Evolutionary conservation across 495 filamentous ascomycete species (phyloP), one percentile per base, ranked within the genome.

Genomic region (Lasiosphaeria hispida): DNA sequence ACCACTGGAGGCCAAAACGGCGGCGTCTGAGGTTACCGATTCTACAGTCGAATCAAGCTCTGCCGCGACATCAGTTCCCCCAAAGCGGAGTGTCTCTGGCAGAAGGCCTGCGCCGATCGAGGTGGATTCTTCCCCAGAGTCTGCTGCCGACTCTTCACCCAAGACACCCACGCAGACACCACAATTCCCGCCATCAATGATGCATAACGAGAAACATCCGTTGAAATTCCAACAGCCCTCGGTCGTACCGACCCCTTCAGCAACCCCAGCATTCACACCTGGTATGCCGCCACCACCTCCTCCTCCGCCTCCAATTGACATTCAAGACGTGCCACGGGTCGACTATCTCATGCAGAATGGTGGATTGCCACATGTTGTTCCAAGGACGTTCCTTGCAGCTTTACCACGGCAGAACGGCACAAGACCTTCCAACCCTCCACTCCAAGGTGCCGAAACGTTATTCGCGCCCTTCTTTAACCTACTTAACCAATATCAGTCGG

Each of bases 331-430:
- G 0, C 92, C 92, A 1, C 80, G 87, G 43, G 91, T 97, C 15
- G 92, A 97, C 64, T 97, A 97, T 67, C 77, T 97, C 19, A 76
- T 97, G 58, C 88, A 90, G 55, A 83, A 96, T 71, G 92, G 92
- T 48, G 92, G 92, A 6, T 70, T 97, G 23, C 70, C 83, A 23
- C 76, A 83, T 18, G 75, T 80, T 15, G 81, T 92, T 1, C 83
- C 88, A 0, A 86, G 82, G 57, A 77, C 80, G 44, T 79, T 96
- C 14, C 81, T 96, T 41, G 65, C 80, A 39, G 77, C 76, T 13
- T 55, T 83, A 67, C 76, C 76, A 37, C 63, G 74, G 39, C 72
- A 79, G 71, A 76, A 77, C 62, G 69, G 80, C 63, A 63, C 75
- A 3, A 66, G 74, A 9, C 74, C 76, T 3, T 77, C 77, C 0